Percentiles rank a stretch among this genome's conserved stretches.
phyloP scores from a whole-genome alignment of 495 filamentous ascomycete genomes.

The Talaromyces thailandensis region DNA sequence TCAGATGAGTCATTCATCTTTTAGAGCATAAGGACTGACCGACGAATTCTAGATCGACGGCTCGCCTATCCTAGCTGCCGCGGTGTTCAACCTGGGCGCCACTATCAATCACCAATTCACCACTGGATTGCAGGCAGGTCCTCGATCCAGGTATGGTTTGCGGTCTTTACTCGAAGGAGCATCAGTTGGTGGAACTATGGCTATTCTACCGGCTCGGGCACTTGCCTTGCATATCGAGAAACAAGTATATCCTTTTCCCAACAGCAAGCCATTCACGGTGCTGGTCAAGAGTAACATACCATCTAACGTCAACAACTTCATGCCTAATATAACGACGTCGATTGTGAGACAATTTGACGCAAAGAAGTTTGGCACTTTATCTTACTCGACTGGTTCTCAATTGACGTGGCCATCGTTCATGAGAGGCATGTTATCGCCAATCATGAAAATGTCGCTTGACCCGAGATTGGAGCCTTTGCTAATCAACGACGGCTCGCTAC shows the following conservation, averaged over 20 bases:
- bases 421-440: slow-evolving; percentile 14
- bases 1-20: neutral
- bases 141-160: neutral
- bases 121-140: slow-evolving; percentile 7
- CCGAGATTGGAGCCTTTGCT: slow-evolving; percentile 12
- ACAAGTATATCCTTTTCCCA: slow-evolving; percentile 20
- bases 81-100: slow-evolving; percentile 24
- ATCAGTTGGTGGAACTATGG: slow-evolving; percentile 13
- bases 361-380: neutral
- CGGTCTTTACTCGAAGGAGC: slow-evolving; percentile 23
- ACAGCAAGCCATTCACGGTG: slow-evolving; percentile 27
- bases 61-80: slow-evolving; percentile 18
- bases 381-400: neutral
- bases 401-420: slow-evolving; percentile 19
- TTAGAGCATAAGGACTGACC: neutral
- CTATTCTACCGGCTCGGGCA: slow-evolving; percentile 21
- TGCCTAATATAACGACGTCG: slow-evolving; percentile 12
- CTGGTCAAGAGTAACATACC: slow-evolving; percentile 18
- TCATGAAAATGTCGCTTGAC: slow-evolving; percentile 17
- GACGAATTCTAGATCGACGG: slow-evolving; percentile 19
- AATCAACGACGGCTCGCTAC: slow-evolving; percentile 21
- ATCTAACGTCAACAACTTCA: slow-evolving; percentile 16
- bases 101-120: slow-evolving; percentile 19
- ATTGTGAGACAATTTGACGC: neutral
- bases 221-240: slow-evolving; percentile 22